Percentiles rank a stretch among this genome's conserved stretches.
These are phyloP conservation scores for Aspergillus hancockii DNA, from an alignment of 495 filamentous ascomycete genomes.

Conservation along the genomic window DNA sequence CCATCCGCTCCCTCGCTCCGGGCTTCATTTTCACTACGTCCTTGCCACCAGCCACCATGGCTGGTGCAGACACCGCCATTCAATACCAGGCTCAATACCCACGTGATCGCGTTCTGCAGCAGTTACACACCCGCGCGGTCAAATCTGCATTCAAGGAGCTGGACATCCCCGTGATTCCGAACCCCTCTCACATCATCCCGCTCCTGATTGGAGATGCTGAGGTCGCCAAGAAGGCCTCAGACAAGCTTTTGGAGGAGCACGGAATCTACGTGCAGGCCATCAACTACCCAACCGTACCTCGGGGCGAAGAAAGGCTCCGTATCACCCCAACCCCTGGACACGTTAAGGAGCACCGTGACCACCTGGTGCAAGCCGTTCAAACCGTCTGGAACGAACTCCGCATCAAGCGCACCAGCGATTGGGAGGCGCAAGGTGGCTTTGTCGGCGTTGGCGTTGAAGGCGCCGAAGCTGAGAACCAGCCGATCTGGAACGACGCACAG, in stretches of 20 bases:
- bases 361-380: slow-evolving; percentile 83
- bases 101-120: slow-evolving; percentile 85
- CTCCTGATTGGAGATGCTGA: slow-evolving; percentile 92
- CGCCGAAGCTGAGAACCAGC: slow-evolving; percentile 55
- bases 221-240: slow-evolving; percentile 85
- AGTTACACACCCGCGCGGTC: slow-evolving; percentile 90
- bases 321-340: slow-evolving; percentile 97
- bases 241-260: slow-evolving; percentile 82
- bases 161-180: slow-evolving; percentile 97
- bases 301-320: slow-evolving; percentile 91
- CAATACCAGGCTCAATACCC: slow-evolving; percentile 83
- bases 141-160: slow-evolving; percentile 73
- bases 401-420: slow-evolving; percentile 89
- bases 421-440: slow-evolving; percentile 89
- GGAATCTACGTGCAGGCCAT: slow-evolving; percentile 97
- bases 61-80: slow-evolving; percentile 87
- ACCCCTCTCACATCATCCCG: slow-evolving; percentile 94
- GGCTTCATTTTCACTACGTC: slow-evolving; percentile 99
- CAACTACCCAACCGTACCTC: slow-evolving; percentile 97
- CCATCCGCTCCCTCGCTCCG: slow-evolving; percentile 91
- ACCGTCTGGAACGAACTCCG: slow-evolving; percentile 82
- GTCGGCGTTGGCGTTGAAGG: slow-evolving; percentile 82
- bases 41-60: slow-evolving; percentile 94
- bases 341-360: slow-evolving; percentile 73
- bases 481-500: slow-evolving; percentile 87